These are phyloP conservation scores for Ormosia emarginata DNA, from an alignment of 306 rosid genomes.

Conservation along the genomic window DNA sequence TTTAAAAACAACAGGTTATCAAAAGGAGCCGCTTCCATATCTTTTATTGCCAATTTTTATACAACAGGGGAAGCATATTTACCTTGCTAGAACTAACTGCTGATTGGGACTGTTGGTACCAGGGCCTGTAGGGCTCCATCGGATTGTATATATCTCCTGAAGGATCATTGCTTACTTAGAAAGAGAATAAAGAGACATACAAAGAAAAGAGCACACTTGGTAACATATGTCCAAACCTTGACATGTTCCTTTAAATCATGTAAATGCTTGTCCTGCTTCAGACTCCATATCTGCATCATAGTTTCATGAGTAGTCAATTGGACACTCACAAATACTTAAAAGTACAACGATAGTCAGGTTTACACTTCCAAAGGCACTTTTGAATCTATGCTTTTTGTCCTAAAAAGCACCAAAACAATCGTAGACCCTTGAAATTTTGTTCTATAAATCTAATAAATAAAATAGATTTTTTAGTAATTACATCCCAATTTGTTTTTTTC, in stretches of 20 bases:
- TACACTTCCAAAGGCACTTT: neutral
- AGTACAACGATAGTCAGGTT: neutral
- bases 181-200: neutral
- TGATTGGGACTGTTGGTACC: conserved; percentile 51
- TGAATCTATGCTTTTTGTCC: neutral
- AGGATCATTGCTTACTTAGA: neutral
- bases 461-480: neutral
- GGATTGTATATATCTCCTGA: conserved; percentile 67
- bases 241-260: conserved; percentile 60
- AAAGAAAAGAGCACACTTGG: neutral
- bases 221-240: conserved; percentile 35
- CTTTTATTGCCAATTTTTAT: neutral
- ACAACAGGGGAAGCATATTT: conserved; percentile 3
- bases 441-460: neutral
- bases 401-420: neutral
- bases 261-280: conserved; percentile 48
- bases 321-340: neutral
- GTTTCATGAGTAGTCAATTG: conserved; percentile 4
- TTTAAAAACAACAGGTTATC: neutral
- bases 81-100: conserved; percentile 59
- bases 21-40: neutral
- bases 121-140: conserved; percentile 71
- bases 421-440: neutral
- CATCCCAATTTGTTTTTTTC: neutral
- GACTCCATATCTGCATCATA: conserved; percentile 56